phyloP scores from a whole-genome alignment of 2,329 filamentous ascomycete genomes.

The Atkinsonella texensis region DNA sequence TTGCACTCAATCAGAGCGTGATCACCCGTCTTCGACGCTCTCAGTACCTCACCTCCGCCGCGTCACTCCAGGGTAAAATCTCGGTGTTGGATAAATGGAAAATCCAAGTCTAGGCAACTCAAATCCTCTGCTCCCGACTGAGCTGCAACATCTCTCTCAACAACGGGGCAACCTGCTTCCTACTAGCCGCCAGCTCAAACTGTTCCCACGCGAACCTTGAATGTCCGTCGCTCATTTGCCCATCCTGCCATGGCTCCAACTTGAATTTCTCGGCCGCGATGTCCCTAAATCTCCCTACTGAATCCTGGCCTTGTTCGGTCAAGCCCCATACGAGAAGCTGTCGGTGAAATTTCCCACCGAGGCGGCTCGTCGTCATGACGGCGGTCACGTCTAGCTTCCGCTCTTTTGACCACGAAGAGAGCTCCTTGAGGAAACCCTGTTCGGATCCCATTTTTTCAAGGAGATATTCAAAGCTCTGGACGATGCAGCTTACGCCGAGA shows the following conservation, averaged over 20 bases:
- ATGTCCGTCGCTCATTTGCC: constrained; percentile 30
- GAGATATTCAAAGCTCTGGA: constrained; percentile 51
- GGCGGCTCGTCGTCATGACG: constrained; percentile 57
- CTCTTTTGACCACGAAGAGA: constrained; percentile 43
- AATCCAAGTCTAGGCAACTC: not conserved
- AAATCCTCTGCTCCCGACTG: not conserved
- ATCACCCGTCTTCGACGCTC: too few species aligned
- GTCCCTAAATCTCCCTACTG: constrained; percentile 42
- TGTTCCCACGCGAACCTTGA: constrained; percentile 58
- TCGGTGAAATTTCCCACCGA: constrained; percentile 44
- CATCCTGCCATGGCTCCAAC: constrained; percentile 42
- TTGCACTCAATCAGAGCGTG: too few species aligned
- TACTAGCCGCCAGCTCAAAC: constrained; percentile 44
- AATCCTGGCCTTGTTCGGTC: constrained; percentile 33
- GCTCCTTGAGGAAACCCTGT: constrained; percentile 31
- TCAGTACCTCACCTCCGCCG: too few species aligned
- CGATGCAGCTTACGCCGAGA: constrained; percentile 56
- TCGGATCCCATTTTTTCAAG: constrained; percentile 37
- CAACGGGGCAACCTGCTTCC: constrained; percentile 59
- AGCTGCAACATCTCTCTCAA: constrained; percentile 42
- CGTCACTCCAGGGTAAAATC: too few species aligned
- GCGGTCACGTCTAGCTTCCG: constrained; percentile 48
- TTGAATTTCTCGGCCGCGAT: constrained; percentile 35
- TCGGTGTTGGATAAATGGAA: not conserved
- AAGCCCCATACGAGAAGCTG: constrained; percentile 58